phyloP scores from a whole-genome alignment of 176 grass and related monocot species.

The Canna indica region DNA sequence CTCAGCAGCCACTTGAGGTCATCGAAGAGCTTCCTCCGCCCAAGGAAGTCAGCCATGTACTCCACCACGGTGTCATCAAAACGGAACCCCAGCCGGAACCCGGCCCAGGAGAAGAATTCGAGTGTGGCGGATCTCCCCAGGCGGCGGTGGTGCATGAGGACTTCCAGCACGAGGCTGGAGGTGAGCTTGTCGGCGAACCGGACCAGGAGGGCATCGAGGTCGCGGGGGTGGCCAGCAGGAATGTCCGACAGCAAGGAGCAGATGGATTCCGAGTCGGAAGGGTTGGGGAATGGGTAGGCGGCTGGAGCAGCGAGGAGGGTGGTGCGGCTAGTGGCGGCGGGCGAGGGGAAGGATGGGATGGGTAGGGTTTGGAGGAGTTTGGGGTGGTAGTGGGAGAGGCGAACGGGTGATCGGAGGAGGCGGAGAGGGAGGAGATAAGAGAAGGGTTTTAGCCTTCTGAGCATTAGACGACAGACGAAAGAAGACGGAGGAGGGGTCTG shows the following conservation, averaged over 20 bases:
- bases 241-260: neutral
- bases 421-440: neutral
- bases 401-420: neutral
- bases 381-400: too few species aligned
- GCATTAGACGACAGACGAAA: neutral
- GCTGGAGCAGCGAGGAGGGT: neutral
- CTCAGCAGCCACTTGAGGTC: constrained; percentile 20
- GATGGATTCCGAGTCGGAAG: neutral
- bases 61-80: constrained; percentile 17
- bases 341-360: neutral
- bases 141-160: constrained; percentile 1
- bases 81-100: constrained; percentile 10
- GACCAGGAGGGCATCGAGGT: neutral
- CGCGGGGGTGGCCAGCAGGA: neutral
- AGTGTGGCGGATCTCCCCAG: constrained; percentile 10
- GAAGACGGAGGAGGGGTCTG: neutral
- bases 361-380: neutral
- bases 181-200: neutral
- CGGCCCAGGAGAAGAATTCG: constrained; percentile 17
- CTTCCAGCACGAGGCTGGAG: constrained; percentile 12
- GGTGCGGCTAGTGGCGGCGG: neutral
- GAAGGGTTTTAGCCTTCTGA: neutral
- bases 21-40: constrained; percentile 10
- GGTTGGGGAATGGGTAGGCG: neutral
- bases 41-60: constrained; percentile 15